Conservation (phyloP, 257 asterid species). For the Mentha longifolia region DNA sequence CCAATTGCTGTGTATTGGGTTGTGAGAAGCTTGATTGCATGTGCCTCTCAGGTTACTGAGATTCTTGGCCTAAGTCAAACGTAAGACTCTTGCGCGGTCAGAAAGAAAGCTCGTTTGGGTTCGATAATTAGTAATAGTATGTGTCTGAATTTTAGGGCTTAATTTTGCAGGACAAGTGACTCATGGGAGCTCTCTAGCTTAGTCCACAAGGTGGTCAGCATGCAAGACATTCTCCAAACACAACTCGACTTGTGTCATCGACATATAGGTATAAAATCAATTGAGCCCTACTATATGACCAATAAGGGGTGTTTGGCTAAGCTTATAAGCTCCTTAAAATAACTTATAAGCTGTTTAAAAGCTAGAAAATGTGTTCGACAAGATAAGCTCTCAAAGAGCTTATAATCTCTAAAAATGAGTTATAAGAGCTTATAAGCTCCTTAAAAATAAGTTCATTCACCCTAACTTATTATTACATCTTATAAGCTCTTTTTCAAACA, state of each 20-base stretch:
- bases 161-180: slow-evolving; percentile 54
- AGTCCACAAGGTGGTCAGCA: slow-evolving; percentile 55
- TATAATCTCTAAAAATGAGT: too few relatives aligned
- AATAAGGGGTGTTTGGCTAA: too few relatives aligned
- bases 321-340: too few relatives aligned
- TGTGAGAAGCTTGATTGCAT: slow-evolving; percentile 68
- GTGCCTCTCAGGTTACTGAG: slow-evolving; percentile 59
- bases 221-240: slow-evolving; percentile 55
- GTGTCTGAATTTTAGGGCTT: not conserved
- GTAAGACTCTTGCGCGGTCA: slow-evolving; percentile 43
- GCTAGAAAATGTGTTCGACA: too few relatives aligned
- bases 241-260: slow-evolving; percentile 60
- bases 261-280: slow-evolving; percentile 52
- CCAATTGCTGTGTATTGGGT: slow-evolving; percentile 80
- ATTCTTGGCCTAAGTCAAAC: slow-evolving; percentile 49
- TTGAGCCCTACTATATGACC: too few relatives aligned
- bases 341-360: too few relatives aligned
- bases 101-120: not conserved
- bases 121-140: not conserved
- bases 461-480: too few relatives aligned
- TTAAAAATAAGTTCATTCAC: too few relatives aligned
- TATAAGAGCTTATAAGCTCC: too few relatives aligned
- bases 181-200: slow-evolving; percentile 78
- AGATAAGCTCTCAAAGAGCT: too few relatives aligned
- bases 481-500: too few relatives aligned